These are phyloP conservation scores for Auriscalpium vulgare DNA, from an alignment of 768 basidiomycete species.

Conservation along the genomic window DNA sequence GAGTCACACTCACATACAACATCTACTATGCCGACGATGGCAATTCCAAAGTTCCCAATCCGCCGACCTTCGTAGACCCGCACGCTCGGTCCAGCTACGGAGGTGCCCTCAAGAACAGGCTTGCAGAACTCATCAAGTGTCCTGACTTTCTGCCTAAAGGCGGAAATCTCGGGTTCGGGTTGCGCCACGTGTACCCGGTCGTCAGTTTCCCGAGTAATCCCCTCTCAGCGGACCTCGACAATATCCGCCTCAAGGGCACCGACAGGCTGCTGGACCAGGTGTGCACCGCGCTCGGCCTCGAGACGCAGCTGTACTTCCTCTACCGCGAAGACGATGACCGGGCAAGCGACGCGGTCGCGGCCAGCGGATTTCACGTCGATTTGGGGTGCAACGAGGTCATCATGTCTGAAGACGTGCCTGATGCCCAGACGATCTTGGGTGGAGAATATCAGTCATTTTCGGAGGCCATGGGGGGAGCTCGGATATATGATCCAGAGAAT, in stretches of 20 bases:
- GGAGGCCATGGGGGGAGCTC: not conserved
- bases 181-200: slow-evolving; percentile 31
- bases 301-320: not conserved
- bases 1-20: slow-evolving; percentile 40
- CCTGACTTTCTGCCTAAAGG: slow-evolving; percentile 29
- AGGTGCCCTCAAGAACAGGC: slow-evolving; percentile 6
- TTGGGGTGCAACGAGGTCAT: too few relatives aligned
- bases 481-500: too few relatives aligned
- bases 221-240: not conserved
- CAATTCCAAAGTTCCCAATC: too few relatives aligned
- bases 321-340: not conserved
- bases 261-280: not conserved
- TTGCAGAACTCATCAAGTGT: slow-evolving; percentile 24
- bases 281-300: not conserved
- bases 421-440: too few relatives aligned
- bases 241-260: slow-evolving; percentile 3
- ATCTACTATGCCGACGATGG: slow-evolving; percentile 20
- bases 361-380: too few relatives aligned
- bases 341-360: too few relatives aligned
- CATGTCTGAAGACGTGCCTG: too few relatives aligned
- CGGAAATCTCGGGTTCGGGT: slow-evolving; percentile 32
- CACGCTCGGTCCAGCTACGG: slow-evolving; percentile 1
- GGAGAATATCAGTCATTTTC: not conserved
- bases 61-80: not conserved
- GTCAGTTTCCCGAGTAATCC: not conserved